These are phyloP conservation scores for Kalmusia sp. DNA, from an alignment of 2,329 filamentous ascomycete genomes.

Conservation along the genomic window DNA sequence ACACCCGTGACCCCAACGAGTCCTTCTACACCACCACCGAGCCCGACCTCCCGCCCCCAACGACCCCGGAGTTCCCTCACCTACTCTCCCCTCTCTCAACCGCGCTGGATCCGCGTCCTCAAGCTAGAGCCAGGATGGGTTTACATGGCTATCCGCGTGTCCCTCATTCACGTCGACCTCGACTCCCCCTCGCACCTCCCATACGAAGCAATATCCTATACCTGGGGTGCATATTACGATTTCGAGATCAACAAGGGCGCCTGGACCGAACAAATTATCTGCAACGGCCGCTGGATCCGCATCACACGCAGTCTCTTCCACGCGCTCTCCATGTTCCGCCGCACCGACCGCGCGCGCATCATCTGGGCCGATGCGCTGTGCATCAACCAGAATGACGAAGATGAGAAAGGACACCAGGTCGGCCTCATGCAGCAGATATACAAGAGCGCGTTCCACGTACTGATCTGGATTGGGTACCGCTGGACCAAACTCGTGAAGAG, in stretches of 20 bases:
- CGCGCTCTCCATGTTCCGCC: neutral
- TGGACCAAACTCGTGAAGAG: neutral
- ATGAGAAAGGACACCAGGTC: slow-evolving; percentile 22
- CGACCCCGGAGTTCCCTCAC: neutral
- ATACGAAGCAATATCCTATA: slow-evolving; percentile 10
- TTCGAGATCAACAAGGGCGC: neutral
- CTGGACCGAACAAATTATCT: neutral
- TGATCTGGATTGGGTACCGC: slow-evolving; percentile 3
- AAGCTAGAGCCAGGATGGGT: slow-evolving; percentile 6
- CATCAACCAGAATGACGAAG: slow-evolving; percentile 26
- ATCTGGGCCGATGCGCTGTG: slow-evolving; percentile 35
- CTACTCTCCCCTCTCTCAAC: neutral
- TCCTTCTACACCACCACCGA: neutral
- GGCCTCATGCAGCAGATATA: slow-evolving; percentile 23
- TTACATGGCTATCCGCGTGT: neutral
- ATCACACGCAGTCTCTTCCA: neutral
- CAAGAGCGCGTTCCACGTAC: neutral
- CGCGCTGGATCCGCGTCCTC: slow-evolving; percentile 8
- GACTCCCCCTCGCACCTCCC: neutral
- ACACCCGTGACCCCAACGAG: neutral
- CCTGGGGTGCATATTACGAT: slow-evolving; percentile 7
- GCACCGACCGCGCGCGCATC: neutral
- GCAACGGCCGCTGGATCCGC: neutral
- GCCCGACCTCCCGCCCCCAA: neutral
- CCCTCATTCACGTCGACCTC: slow-evolving; percentile 1